Base-by-base conservation (phyloP, 257 asterid species). In the Solanum okadae region DNA sequence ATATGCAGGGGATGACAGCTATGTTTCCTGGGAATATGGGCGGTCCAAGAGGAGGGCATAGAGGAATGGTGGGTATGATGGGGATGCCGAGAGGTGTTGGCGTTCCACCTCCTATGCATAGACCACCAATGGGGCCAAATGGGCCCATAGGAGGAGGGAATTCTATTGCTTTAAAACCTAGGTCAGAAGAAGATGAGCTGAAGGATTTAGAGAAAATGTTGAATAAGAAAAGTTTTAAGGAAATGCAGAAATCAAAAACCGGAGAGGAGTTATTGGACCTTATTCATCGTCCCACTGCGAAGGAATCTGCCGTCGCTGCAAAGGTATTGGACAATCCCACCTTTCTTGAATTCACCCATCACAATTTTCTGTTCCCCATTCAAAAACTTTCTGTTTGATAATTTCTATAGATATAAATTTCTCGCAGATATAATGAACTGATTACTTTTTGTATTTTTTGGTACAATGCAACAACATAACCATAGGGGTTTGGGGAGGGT, bases 211-310 rank as follows among this genome's bases (percentile, higher is more conserved):
- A 97, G 93, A 98, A 94, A 85, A 89, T 97, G 85, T 89, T 97
- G 94, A 95, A 94, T 88, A 96, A 95, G 91, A 97, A 96, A 92
- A 96, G 98, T 93, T 96, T 94, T 52, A 91, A 38, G 93, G 99
- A 97, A 86, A 13, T 93, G 98, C 98, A 96, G 94, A 96, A 95
- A 94, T 95, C 98, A 0, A 96, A 97, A 89, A 96, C 97, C 2
- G 99, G 99, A 14, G 99, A 97, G 93, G 99, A 97, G 95, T 95
- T 97, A 87, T 88, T 96, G 92, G 95, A 96, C 93, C 98, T 97
- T 89, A 96, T 97, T 89, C 99, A 94, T 88, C 89, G 99, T 49
- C 99, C 99, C 1, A 97, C 99, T 85, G 99, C 99, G 16, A 97
- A 61, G 91, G 99, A 97, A 92, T 96, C 96, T 89, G 98, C 98